phyloP scores from a whole-genome alignment of 805 yeast genomes.

The Myxozyma neglecta region DNA sequence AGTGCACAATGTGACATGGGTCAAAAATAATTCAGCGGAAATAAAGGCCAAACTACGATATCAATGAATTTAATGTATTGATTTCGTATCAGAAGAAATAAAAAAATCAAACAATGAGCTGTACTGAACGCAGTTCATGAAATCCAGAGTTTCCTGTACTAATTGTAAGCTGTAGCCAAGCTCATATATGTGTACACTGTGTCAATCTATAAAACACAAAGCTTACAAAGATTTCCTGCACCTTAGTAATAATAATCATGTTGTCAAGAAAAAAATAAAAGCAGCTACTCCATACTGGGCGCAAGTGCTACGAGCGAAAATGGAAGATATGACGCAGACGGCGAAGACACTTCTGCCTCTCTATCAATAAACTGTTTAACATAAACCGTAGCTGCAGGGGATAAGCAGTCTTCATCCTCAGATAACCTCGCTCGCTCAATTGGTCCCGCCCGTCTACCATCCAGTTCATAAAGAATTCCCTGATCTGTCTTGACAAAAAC shows the following conservation, averaged over 20 bases:
- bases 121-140: too few species aligned
- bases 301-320: conserved; percentile 30
- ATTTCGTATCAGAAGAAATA: too few species aligned
- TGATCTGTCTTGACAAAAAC: conserved; percentile 61
- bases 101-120: too few species aligned
- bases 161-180: too few species aligned
- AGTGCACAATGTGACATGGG: too few species aligned
- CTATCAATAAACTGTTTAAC: conserved; percentile 66
- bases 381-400: conserved; percentile 51
- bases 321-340: conserved; percentile 10
- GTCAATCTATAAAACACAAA: too few species aligned
- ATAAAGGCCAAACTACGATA: too few species aligned
- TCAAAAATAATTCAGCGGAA: too few species aligned
- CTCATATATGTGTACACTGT: too few species aligned
- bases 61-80: too few species aligned
- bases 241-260: background rate
- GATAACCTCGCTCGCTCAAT: conserved; percentile 53
- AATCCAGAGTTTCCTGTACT: too few species aligned
- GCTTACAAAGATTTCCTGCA: too few species aligned
- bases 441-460: conserved; percentile 83
- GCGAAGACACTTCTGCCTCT: conserved; percentile 35
- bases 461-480: conserved; percentile 74
- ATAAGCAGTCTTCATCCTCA: conserved; percentile 54
- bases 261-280: background rate
- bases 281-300: conserved; percentile 8